Percentiles rank a stretch among this genome's conserved stretches.
Evolutionary conservation across 106 monocot species (phyloP).

Genomic region (Phalaenopsis equestris): DNA sequence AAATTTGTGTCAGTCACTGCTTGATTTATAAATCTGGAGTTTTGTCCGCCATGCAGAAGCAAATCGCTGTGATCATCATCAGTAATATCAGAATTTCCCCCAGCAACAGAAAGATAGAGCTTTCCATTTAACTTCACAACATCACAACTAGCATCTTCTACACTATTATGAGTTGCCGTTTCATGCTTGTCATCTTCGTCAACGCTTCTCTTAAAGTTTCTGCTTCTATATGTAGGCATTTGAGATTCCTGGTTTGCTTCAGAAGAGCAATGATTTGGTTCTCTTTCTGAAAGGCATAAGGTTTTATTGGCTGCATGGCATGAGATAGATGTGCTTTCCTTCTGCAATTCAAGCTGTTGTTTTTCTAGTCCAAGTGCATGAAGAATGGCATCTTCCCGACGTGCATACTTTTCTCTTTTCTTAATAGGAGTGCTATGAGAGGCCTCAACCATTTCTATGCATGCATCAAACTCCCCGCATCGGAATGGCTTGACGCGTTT

Average conservation of each 20-base stretch:
- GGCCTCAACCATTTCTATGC: slow-evolving; percentile 84
- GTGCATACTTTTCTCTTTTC: slow-evolving; percentile 92
- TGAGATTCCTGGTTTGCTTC: slow-evolving; percentile 5
- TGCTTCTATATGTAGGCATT: slow-evolving; percentile 17
- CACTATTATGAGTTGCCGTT: slow-evolving; percentile 31
- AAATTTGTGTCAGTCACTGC: slow-evolving; percentile 17
- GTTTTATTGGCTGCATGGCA: slow-evolving; percentile 15
- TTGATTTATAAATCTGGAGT: slow-evolving; percentile 10
- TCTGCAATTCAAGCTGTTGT: slow-evolving; percentile 30
- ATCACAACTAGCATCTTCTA: slow-evolving; percentile 52
- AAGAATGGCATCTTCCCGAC: slow-evolving; percentile 89
- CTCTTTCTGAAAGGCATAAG: slow-evolving; percentile 15
- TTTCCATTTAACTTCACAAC: slow-evolving; percentile 44
- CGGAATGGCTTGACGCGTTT: slow-evolving; percentile 88
- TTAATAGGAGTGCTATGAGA: slow-evolving; percentile 62
- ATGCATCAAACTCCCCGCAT: slow-evolving; percentile 88
- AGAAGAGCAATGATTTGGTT: slow-evolving; percentile 17
- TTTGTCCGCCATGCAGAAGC: slow-evolving; percentile 12
- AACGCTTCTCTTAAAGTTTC: slow-evolving; percentile 19
- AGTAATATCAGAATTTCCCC: slow-evolving; percentile 16
- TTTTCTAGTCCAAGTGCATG: slow-evolving; percentile 88
- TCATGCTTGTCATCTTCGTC: slow-evolving; percentile 36
- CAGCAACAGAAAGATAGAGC: slow-evolving; percentile 16
- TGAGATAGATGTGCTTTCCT: slow-evolving; percentile 12
- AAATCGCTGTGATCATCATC: slow-evolving; percentile 19